Percentiles rank a stretch among this genome's conserved stretches.
Evolutionary conservation across 345 rosid genomes (phyloP).

Genomic region (Psidium friedrichsthalianum): DNA sequence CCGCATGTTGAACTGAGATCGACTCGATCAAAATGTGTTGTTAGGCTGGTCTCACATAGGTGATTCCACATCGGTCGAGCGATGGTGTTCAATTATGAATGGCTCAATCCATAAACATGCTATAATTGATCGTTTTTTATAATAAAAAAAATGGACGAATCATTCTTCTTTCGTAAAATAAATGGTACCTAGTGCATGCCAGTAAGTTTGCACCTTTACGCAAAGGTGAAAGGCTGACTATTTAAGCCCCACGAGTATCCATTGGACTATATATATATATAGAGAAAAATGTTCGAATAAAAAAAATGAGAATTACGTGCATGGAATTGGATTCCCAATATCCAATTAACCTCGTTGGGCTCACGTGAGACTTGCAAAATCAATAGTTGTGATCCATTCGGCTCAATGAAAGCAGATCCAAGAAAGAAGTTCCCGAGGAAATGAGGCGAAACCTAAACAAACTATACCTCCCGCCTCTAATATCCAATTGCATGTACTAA

Average conservation of each 20-base stretch:
- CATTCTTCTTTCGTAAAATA: too few relatives aligned
- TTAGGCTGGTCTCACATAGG: neutral
- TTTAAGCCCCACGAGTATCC: neutral
- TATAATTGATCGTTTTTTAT: too few relatives aligned
- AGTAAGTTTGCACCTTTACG: neutral
- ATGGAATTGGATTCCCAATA: neutral
- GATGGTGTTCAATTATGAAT: neutral
- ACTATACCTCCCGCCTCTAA: neutral
- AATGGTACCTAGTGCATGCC: too few relatives aligned
- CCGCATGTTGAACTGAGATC: neutral
- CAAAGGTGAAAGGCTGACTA: neutral
- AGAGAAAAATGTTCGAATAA: neutral
- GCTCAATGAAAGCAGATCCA: accelerated
- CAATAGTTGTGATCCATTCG: neutral
- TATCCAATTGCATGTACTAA: neutral
- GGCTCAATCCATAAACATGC: neutral
- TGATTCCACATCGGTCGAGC: too few relatives aligned
- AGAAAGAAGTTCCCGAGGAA: neutral
- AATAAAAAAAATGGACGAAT: too few relatives aligned
- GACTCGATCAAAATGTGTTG: neutral
- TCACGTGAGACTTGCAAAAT: neutral
- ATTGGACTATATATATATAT: neutral
- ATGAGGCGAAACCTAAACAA: neutral
- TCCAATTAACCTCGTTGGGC: neutral
- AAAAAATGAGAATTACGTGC: neutral